Base-by-base conservation (phyloP, 2,329 filamentous ascomycete genomes). In the Diaporthe citrichinensis region DNA sequence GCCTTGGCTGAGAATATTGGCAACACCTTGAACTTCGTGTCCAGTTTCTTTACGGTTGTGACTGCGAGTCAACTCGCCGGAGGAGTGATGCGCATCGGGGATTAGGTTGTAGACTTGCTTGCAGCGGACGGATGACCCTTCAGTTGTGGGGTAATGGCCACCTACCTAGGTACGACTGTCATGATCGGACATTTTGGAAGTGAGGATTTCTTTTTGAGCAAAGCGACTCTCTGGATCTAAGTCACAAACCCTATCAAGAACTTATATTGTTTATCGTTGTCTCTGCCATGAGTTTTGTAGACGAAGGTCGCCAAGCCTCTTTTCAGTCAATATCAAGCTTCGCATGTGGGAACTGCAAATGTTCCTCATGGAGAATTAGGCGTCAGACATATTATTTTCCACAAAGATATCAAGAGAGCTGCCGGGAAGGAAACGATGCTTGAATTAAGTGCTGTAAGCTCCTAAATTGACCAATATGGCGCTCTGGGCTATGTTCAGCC, bases 1-100 rank as follows among this genome's bases (percentile, higher is more conserved):
- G 4, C 0, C 6, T 17, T 12, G 10, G 44, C 44, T 34, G 28
- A 25, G 31, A 68, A 68, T 34, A 25, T 68, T 3, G 44, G 62
- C 23, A 68, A 68, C 23, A 68, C 62, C 12, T 36, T 68, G 62
- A 68, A 68, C 34, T 68, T 68, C 10, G 20, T 53, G 23, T 68
- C 62, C 3, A 20, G 28, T 36, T 68, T 68, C 31, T 68, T 49
- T 20, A 34, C 62, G 7, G 44, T 68, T 23, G 62, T 67, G 1
- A 68, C 46, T 25, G 46, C 65, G 1, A 68, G 44, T 4, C 65
- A 68, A 34, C 65, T 68, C 25, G 65, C 65, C 8, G 31, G 46
- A 17, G 65, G 65, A 1, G 34, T 68, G 28, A 53, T 68, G 65
- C 44, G 65, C 3, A 68, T 68, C 12, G n/a, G 15, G 31, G 46